phyloP scores from a whole-genome alignment of 371 early-diverging fungal genomes.

The Zychaea mexicana region DNA sequence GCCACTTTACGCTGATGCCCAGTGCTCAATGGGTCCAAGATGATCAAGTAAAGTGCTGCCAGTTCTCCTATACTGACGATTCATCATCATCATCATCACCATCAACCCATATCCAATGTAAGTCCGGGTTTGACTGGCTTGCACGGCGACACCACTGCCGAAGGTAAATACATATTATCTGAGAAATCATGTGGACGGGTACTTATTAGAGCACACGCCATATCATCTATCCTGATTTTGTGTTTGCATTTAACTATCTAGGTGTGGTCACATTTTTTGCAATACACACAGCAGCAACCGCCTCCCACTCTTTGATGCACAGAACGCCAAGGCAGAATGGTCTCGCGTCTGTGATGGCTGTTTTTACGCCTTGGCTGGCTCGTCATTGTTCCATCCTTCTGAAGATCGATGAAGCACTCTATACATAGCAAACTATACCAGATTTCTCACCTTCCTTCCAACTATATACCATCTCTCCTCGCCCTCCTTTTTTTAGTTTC shows the following conservation, averaged over 20 bases:
- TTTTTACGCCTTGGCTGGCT: slow-evolving; percentile 12
- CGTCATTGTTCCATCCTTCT: slow-evolving; percentile 7
- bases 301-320: slow-evolving; percentile 18
- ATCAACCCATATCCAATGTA: slow-evolving; percentile 8
- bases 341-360: slow-evolving; percentile 27
- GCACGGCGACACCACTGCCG: slow-evolving; percentile 26
- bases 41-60: slow-evolving; percentile 9
- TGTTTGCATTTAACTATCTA: neutral
- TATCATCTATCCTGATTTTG: neutral
- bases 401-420: slow-evolving; percentile 1
- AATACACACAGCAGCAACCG: slow-evolving; percentile 21
- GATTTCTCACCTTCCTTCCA: neutral
- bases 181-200: neutral
- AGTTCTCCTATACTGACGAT: slow-evolving; percentile 13
- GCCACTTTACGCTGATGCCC: neutral
- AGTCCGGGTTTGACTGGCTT: slow-evolving; percentile 19
- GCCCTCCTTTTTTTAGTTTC: neutral
- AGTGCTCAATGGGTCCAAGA: slow-evolving; percentile 15
- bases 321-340: slow-evolving; percentile 15
- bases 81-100: too few species aligned
- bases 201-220: neutral
- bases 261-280: slow-evolving; percentile 23
- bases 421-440: neutral
- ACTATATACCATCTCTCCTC: neutral
- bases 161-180: slow-evolving; percentile 17